Conservation (phyloP, 768 basidiomycete genomes). For the Suillus variegatus region DNA sequence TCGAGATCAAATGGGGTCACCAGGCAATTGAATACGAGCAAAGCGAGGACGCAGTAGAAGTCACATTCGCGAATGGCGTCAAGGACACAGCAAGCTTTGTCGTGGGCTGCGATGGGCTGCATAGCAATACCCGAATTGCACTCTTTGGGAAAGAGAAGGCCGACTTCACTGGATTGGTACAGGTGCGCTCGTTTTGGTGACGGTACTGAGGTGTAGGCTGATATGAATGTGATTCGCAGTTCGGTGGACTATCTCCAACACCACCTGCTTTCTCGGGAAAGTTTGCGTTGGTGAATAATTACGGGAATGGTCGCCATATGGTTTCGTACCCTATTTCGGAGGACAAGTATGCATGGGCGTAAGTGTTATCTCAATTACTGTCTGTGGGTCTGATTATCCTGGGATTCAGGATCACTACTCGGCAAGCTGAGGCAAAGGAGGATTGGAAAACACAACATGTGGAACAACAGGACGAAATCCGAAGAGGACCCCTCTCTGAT, state of each 20-base stretch:
- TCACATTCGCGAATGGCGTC: constrained; percentile 37
- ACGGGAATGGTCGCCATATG: constrained; percentile 39
- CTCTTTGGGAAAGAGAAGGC: constrained; percentile 40
- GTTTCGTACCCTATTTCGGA: constrained; percentile 37
- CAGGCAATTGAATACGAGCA: constrained; percentile 35
- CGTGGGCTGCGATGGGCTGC: constrained; percentile 47
- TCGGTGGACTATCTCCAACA: constrained; percentile 35
- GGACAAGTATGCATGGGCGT: constrained; percentile 39
- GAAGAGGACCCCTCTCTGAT: constrained; percentile 17
- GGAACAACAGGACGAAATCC: constrained; percentile 21
- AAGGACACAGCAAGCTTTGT: constrained; percentile 39
- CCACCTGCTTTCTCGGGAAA: constrained; percentile 19
- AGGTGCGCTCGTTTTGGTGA: constrained; percentile 26
- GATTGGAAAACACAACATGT: constrained; percentile 42
- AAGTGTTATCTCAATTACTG: constrained; percentile 11
- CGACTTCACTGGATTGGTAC: constrained; percentile 40
- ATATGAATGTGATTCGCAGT: constrained; percentile 22
- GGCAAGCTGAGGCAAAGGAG: constrained; percentile 40
- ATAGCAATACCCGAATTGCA: constrained; percentile 38
- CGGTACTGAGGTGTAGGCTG: not conserved
- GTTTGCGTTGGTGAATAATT: constrained; percentile 33
- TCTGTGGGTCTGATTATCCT: not conserved
- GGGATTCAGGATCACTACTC: constrained; percentile 7
- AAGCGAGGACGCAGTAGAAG: constrained; percentile 27
- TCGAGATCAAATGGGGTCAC: constrained; percentile 36